phyloP scores from a whole-genome alignment of 2,329 filamentous ascomycete genomes.

The Fusarium sp. region DNA sequence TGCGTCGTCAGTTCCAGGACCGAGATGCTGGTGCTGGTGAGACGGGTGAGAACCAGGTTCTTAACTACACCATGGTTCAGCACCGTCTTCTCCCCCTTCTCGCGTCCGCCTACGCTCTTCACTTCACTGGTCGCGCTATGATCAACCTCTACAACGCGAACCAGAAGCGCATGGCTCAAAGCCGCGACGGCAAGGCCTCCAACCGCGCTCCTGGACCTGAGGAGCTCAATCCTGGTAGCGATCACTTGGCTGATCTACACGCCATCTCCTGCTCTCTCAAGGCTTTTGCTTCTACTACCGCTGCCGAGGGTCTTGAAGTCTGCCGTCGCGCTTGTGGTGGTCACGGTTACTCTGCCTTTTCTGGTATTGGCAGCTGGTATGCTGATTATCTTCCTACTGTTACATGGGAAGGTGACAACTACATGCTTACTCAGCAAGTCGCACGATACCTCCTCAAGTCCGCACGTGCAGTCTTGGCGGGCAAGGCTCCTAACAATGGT shows the following conservation, averaged over 20 bases:
- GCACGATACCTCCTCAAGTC: slow-evolving; percentile 81
- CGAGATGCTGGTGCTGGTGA: slow-evolving; percentile 70
- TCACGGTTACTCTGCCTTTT: slow-evolving; percentile 80
- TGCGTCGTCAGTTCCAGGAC: slow-evolving; percentile 83
- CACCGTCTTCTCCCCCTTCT: slow-evolving; percentile 77
- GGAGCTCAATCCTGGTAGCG: slow-evolving; percentile 70
- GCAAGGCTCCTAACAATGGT: slow-evolving; percentile 58
- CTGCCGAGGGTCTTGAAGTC: slow-evolving; percentile 78
- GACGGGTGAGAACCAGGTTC: slow-evolving; percentile 75
- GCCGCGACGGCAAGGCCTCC: slow-evolving; percentile 53
- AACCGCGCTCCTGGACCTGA: slow-evolving; percentile 73
- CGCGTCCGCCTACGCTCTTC: slow-evolving; percentile 79
- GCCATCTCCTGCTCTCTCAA: slow-evolving; percentile 82
- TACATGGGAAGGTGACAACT: slow-evolving; percentile 84
- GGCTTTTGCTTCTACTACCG: slow-evolving; percentile 76
- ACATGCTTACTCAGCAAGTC: slow-evolving; percentile 85
- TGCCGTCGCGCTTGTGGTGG: slow-evolving; percentile 81
- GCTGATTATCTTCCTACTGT: slow-evolving; percentile 77
- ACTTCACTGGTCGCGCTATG: slow-evolving; percentile 83
- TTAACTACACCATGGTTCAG: slow-evolving; percentile 86
- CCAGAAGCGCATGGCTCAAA: slow-evolving; percentile 70
- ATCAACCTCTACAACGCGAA: slow-evolving; percentile 78
- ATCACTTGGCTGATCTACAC: slow-evolving; percentile 78
- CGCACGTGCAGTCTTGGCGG: slow-evolving; percentile 74
- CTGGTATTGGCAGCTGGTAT: slow-evolving; percentile 80